phyloP scores from a whole-genome alignment of 768 basidiomycete species.

The Boletus tylopilopsis region DNA sequence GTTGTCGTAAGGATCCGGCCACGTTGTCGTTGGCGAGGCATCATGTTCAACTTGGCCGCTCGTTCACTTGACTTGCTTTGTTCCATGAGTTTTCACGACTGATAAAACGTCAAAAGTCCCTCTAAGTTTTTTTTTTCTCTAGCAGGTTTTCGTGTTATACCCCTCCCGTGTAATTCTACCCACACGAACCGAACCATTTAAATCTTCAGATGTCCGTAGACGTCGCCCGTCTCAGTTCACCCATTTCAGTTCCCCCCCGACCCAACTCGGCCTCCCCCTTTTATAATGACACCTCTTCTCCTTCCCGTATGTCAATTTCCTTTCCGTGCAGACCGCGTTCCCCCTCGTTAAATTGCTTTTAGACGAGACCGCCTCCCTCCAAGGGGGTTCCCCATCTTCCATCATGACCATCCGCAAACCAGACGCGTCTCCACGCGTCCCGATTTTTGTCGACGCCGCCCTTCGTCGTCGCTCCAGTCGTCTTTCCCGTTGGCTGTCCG shows the following conservation, averaged over 20 bases:
- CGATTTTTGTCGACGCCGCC: conserved; percentile 7
- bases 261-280: conserved; percentile 13
- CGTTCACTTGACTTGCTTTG: conserved; percentile 27
- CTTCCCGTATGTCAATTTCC: conserved; percentile 21
- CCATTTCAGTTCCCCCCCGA: conserved; percentile 10
- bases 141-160: conserved; percentile 8
- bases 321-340: conserved; percentile 22
- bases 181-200: background rate
- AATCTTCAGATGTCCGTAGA: conserved; percentile 24
- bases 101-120: no score
- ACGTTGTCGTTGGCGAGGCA: conserved; percentile 24
- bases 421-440: conserved; percentile 22
- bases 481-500: conserved; percentile 43
- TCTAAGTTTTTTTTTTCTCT: conserved; percentile 17
- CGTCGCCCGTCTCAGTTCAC: conserved; percentile 14
- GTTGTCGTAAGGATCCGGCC: conserved; percentile 26
- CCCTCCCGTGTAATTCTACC: conserved; percentile 20
- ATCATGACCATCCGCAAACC: conserved; percentile 26
- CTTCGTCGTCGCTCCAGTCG: conserved; percentile 38
- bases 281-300: conserved; percentile 19
- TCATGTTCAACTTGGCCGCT: conserved; percentile 25
- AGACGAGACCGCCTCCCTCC: conserved; percentile 14
- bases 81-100: conserved; percentile 30
- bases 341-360: conserved; percentile 32
- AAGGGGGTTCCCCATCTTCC: conserved; percentile 28